Evolutionary conservation across 306 rosid species (phyloP), one percentile per base, ranked within the genome.

Genomic region (Castanea mollissima): DNA sequence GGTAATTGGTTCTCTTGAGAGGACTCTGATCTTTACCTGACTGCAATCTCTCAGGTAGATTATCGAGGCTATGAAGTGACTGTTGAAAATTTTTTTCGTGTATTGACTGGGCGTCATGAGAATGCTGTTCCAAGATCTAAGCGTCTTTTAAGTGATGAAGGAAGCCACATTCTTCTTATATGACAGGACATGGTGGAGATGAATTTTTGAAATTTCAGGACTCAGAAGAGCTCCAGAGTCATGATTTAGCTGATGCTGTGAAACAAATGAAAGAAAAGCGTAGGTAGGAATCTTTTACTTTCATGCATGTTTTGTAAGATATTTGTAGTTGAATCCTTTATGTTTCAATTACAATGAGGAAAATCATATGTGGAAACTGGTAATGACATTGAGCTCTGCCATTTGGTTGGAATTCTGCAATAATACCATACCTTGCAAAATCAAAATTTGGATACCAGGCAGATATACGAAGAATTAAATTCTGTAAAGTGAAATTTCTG

Each of bases 171-270:
- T 80, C 93, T 92, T 73, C 81, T 95, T 95, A 95, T 77, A 95
- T 95, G 99, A 95, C 99, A 1, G 99, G 99, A 69, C 99, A 95
- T 73, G 99, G 99, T 19, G 99, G 99, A 76, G 98, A 92, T 85
- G 98, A 92, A 69, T 95, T 95, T 89, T 85, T 95, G 88, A 95
- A 95, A 85, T 95, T 95, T 83, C 99, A 95, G 79, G 99, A 95
- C 85, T 86, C 95, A 0, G 99, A 95, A 84, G 99, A 95, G 90
- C 99, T 95, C 80, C 99, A 95, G 71, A 95, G 99, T 89, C 99
- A 91, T 64, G 99, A 95, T 87, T 91, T 95, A 79, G 99, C 99
- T 69, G 99, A 95, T 90, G 99, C 89, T 62, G 98, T 95, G 63
- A 91, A 92, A 80, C 97, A 95, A 86, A 95, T 95, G 98, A 92